Base-by-base conservation (phyloP, 495 filamentous ascomycete species). In the Penicillium fimorum region DNA sequence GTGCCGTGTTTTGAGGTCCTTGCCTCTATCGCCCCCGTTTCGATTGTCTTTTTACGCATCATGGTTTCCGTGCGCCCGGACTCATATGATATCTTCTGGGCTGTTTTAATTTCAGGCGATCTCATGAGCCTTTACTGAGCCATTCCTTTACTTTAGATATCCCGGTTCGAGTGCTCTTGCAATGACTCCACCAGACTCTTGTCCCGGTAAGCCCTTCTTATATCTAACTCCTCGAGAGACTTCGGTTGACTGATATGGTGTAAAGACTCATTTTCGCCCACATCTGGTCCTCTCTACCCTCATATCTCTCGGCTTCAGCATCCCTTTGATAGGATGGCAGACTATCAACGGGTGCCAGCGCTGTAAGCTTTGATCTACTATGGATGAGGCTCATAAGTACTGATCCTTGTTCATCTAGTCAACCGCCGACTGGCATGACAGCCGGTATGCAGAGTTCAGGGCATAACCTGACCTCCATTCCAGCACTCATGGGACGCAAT, bases 111-210 rank as follows among this genome's bases (percentile, higher is more conserved):
- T 47, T 33, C 41, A 30, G 13, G 33, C 38, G n/a, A 32, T 50
- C 53, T 17, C 37, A 22, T 55, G 53, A 65, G 51, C 56, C 53
- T 57, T 63, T 45, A 60, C 60, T 50, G 44, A 47, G 55, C 52
- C 18, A 45, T 50, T 58, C 57, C 52, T 50, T 40, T 40, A 10
- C 45, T 62, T 32, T 64, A 78, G 76, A 50, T 80, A 74, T 60
- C 61, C 72, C 37, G 60, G 71, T 41, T 74, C 72, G 42, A 59
- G 70, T 57, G 65, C 70, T n/a, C 68, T 78, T 56, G 68, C 76
- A 15, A 76, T 79, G 69, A 78, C 72, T 58, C 73, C 78, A 43
- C 58, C 73, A 50, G 75, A 78, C 65, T 78, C 76, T 43, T 76
- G 74, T 55, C 71, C 76, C 47, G 77, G 77, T 76, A 73, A 55